These are phyloP conservation scores for Sordaria brevicollis DNA, from an alignment of 495 filamentous ascomycete genomes.

Conservation along the genomic window DNA sequence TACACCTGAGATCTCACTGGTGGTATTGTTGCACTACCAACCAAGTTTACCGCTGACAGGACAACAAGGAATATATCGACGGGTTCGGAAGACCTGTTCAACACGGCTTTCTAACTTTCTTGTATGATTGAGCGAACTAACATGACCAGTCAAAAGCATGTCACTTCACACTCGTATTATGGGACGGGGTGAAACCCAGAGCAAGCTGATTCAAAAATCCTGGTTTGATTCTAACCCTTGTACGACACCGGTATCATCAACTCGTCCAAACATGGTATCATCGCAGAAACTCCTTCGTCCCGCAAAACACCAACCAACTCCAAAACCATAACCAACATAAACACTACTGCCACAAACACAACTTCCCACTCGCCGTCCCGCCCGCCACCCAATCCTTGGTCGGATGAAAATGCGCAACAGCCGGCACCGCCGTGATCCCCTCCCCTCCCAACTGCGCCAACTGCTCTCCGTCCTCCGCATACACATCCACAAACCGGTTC, in stretches of 20 bases:
- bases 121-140: neutral
- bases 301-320: neutral
- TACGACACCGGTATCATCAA: neutral
- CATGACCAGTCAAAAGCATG: neutral
- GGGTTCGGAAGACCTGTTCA: neutral
- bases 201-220: neutral
- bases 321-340: neutral
- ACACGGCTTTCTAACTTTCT: too few species aligned
- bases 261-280: neutral
- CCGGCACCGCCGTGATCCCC: constrained; percentile 86
- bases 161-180: neutral
- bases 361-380: constrained; percentile 85
- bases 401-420: constrained; percentile 84
- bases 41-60: neutral
- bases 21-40: neutral
- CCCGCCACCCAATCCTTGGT: constrained; percentile 84
- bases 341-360: constrained; percentile 76
- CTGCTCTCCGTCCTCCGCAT: constrained; percentile 68
- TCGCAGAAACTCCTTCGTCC: neutral
- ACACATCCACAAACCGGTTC: constrained; percentile 95
- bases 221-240: too few species aligned
- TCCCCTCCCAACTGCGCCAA: constrained; percentile 82
- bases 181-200: neutral
- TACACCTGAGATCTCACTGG: neutral
- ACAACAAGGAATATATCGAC: neutral